These are phyloP conservation scores for Mycena crocata DNA, from an alignment of 768 basidiomycete species.

Conservation along the genomic window DNA sequence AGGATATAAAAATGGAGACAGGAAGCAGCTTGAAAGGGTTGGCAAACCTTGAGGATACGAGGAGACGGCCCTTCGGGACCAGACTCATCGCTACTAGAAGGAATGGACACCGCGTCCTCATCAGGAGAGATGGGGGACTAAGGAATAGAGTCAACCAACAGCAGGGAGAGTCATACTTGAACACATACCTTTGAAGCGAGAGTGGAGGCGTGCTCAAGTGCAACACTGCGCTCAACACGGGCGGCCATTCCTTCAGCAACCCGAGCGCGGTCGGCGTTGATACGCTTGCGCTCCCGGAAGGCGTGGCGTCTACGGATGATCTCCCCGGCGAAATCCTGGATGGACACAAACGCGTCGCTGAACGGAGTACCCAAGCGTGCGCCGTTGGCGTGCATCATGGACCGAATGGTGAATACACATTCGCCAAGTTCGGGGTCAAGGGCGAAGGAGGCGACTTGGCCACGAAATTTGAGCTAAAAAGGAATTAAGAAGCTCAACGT, in stretches of 20 bases:
- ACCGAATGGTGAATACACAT: neutral
- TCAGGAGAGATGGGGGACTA: neutral
- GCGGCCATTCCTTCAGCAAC: neutral
- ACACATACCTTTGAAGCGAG: neutral
- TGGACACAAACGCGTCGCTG: neutral
- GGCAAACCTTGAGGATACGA: no score
- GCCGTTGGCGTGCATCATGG: neutral
- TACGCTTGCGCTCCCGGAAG: constrained; percentile 1
- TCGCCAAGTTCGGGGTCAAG: neutral
- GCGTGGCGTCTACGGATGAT: neutral
- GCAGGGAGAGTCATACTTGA: neutral
- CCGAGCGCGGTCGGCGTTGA: neutral
- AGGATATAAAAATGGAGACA: no score
- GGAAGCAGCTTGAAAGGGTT: no score
- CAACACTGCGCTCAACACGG: neutral
- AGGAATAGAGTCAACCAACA: neutral
- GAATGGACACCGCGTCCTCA: neutral
- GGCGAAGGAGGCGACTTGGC: constrained; percentile 1
- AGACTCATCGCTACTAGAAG: neutral
- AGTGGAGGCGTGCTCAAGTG: neutral
- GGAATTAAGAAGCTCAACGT: neutral
- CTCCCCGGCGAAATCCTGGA: constrained; percentile 7
- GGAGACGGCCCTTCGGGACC: neutral
- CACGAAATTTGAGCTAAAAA: constrained; percentile 6
- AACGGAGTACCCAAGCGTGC: neutral